Conservation (phyloP, 169 alveolate genomes). For the Plasmodium vinckei region DNA sequence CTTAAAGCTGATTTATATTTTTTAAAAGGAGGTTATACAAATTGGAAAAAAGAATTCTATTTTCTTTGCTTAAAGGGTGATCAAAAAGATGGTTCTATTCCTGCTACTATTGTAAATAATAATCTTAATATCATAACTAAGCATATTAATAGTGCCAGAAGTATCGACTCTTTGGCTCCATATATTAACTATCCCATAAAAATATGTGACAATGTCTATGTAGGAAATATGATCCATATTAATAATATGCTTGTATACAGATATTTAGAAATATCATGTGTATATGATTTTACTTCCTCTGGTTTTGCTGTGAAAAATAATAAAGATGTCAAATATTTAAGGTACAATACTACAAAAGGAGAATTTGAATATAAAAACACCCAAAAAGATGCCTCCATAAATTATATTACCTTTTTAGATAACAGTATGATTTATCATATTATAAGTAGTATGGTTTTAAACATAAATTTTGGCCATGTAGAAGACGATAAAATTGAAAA, state of each 20-base stretch:
- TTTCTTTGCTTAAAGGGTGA: conserved; percentile 37
- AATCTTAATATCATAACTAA: no score
- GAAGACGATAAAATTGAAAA: background rate
- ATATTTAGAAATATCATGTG: conserved; percentile 26
- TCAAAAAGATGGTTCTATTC: background rate
- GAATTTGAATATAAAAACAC: conserved; percentile 28
- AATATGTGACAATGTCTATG: conserved; percentile 27
- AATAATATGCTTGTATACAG: conserved; percentile 14
- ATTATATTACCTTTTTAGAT: conserved; percentile 31
- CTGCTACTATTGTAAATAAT: background rate
- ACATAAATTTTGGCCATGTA: background rate
- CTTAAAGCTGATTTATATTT: conserved; percentile 42
- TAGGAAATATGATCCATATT: conserved; percentile 52
- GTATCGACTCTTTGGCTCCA: background rate
- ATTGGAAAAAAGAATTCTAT: conserved; percentile 43
- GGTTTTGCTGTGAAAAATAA: conserved; percentile 18
- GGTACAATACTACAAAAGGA: conserved; percentile 22
- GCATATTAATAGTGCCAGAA: no score
- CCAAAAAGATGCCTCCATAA: conserved; percentile 9
- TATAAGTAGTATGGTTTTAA: conserved; percentile 21
- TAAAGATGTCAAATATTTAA: conserved; percentile 12
- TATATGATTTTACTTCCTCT: conserved; percentile 66
- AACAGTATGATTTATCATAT: conserved; percentile 27
- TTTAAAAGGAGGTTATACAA: conserved; percentile 62
- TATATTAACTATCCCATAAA: conserved; percentile 45